phyloP scores from a whole-genome alignment of 2,329 filamentous ascomycete species.

The Emmonsia crescens region DNA sequence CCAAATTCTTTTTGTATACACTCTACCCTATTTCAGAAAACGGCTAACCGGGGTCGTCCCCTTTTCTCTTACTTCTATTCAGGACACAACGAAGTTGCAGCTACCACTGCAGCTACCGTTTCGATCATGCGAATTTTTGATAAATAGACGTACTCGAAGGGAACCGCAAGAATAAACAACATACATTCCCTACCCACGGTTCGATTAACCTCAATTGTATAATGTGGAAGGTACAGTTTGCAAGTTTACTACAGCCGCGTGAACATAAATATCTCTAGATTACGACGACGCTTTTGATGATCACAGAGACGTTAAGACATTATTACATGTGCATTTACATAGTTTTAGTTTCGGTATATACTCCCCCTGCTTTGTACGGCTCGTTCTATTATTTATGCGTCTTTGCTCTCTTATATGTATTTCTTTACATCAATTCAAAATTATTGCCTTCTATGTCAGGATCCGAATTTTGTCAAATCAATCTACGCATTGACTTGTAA shows the following conservation, averaged over 20 bases:
- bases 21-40: background rate
- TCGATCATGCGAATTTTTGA: conserved; percentile 31
- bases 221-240: background rate
- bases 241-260: background rate
- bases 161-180: background rate
- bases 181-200: background rate
- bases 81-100: conserved; percentile 34
- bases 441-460: background rate
- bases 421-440: background rate
- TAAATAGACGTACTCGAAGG: conserved; percentile 9
- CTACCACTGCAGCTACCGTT: conserved; percentile 28
- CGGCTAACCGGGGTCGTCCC: background rate
- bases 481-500: too few species aligned
- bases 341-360: background rate
- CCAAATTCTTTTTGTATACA: background rate
- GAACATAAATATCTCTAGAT: background rate
- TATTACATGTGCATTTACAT: background rate
- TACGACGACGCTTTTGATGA: background rate
- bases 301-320: background rate
- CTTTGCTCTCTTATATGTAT: background rate
- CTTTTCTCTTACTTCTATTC: background rate
- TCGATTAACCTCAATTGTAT: background rate
- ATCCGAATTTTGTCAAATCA: background rate
- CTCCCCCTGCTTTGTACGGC: too few species aligned
- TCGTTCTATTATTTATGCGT: background rate